Base-by-base conservation (phyloP, 2,329 filamentous ascomycete species). In the Tolypocladium amazonense region DNA sequence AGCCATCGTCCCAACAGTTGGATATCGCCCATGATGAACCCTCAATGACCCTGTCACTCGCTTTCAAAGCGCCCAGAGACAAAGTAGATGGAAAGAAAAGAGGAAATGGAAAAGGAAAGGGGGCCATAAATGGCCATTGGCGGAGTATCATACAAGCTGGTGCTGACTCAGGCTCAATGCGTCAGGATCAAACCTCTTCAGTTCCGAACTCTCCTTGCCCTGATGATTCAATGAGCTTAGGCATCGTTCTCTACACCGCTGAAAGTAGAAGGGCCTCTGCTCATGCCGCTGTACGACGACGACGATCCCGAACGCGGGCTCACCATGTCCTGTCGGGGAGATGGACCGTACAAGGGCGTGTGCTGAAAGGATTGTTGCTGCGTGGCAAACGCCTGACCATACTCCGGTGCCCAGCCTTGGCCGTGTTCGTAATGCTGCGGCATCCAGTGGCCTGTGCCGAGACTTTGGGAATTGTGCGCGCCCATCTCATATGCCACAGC, bases 401-500 rank as follows among this genome's bases (percentile, higher is more conserved):
- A 58, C 6, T 57, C 53, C 4, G 57, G n/a, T 4, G 20, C 20
- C 61, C 59, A 62, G 30, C 43, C 58, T 23, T 56, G 56, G 45
- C 43, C 38, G 23, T 50, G 61, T 27, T 58, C 33, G 27, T 57
- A 55, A 6, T 52, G 56, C 30, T 58, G 43, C 30, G 45, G 23
- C 9, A 23, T 12, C 41, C 33, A 47, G 11, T 58, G 56, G 5
- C 18, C 52, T 43, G 30, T 56, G 7, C 41, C n/a, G 38, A 53
- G 15, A 4, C 41, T 38, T 4, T 56, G 57, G 38, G 47, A 20
- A 11, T n/a, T 47, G n/a, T 61, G 63, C 11, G 58, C 43, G 23
- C 59, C 58, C 33, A 57, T 14, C 2, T 60, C 63, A 43, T 63
- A 58, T 12, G 35, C 43, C 9, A 57, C 50, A 20, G 62, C 43